Conservation (phyloP, 495 filamentous ascomycete genomes). For the Aspergillus nidulans region DNA sequence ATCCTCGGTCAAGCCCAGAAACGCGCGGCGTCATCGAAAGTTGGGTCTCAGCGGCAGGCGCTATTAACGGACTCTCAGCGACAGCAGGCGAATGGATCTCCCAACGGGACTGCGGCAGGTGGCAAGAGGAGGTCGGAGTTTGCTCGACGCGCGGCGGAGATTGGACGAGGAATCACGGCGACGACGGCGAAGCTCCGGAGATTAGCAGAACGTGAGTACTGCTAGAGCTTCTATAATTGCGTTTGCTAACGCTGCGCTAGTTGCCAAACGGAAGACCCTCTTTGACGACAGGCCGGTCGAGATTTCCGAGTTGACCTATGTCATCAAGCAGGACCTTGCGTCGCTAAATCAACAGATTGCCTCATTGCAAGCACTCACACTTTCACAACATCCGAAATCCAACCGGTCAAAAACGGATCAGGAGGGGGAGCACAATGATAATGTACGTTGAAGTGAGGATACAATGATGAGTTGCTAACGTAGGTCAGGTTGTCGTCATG, state of each 20-base stretch:
- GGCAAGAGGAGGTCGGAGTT: constrained; percentile 68
- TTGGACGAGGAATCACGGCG: constrained; percentile 81
- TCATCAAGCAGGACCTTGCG: constrained; percentile 96
- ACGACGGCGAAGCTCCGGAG: constrained; percentile 94
- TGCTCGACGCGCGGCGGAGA: constrained; percentile 81
- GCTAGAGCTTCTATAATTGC: background rate
- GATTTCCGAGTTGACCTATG: constrained; percentile 91
- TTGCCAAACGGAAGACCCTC: constrained; percentile 93
- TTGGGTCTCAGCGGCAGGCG: constrained; percentile 72
- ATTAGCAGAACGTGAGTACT: constrained; percentile 70
- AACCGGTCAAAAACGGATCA: constrained; percentile 58
- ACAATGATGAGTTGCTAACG: constrained; percentile 16
- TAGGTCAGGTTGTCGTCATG: constrained; percentile 66
- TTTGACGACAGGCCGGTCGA: constrained; percentile 96
- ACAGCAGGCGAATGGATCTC: constrained; percentile 60
- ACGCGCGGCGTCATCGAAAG: constrained; percentile 62
- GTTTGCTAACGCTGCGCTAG: constrained; percentile 30
- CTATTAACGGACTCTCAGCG: constrained; percentile 72
- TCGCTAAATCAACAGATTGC: constrained; percentile 84
- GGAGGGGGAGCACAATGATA: constrained; percentile 95
- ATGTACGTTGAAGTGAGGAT: constrained; percentile 44
- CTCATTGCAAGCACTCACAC: constrained; percentile 66
- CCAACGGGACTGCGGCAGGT: constrained; percentile 39
- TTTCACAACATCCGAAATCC: constrained; percentile 65
- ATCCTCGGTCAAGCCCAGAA: constrained; percentile 82